Percentiles rank a stretch among this genome's conserved stretches.
phyloP scores from a whole-genome alignment of 2,329 filamentous ascomycete genomes.

The Diaporthe caulivora region DNA sequence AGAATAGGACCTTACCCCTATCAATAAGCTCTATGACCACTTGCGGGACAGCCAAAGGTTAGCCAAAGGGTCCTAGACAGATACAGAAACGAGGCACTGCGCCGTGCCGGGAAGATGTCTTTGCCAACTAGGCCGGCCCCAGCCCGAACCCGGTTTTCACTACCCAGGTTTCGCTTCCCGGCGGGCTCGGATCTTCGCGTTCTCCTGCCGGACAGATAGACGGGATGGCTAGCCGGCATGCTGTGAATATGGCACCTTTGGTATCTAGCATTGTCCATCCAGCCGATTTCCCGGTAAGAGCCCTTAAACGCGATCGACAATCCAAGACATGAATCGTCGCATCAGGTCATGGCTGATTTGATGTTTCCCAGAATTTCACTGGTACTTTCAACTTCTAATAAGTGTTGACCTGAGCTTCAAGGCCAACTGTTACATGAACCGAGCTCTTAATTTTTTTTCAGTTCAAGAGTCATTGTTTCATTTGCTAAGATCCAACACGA shows the following conservation, averaged over 20 bases:
- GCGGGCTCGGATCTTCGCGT: neutral
- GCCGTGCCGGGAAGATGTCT: neutral
- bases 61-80: neutral
- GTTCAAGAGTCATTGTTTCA: neutral
- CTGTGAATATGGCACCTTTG: neutral
- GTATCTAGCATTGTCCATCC: neutral
- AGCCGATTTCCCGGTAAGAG: neutral
- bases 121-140: neutral
- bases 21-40: slow-evolving; percentile 2
- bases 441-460: too few relatives aligned
- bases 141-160: neutral
- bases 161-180: neutral
- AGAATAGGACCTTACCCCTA: neutral
- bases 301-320: too few relatives aligned
- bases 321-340: too few relatives aligned
- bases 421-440: too few relatives aligned
- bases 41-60: slow-evolving; percentile 13
- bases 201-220: neutral
- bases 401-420: too few relatives aligned
- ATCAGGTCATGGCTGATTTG: neutral
- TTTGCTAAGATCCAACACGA: neutral
- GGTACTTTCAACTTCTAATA: neutral
- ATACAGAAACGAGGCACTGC: neutral
- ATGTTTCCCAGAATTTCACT: neutral
- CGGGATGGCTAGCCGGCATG: neutral